Percentiles rank a stretch among this genome's conserved stretches.
Conservation (phyloP, 2,329 filamentous ascomycete species). For the Dissoconium aciculare region DNA sequence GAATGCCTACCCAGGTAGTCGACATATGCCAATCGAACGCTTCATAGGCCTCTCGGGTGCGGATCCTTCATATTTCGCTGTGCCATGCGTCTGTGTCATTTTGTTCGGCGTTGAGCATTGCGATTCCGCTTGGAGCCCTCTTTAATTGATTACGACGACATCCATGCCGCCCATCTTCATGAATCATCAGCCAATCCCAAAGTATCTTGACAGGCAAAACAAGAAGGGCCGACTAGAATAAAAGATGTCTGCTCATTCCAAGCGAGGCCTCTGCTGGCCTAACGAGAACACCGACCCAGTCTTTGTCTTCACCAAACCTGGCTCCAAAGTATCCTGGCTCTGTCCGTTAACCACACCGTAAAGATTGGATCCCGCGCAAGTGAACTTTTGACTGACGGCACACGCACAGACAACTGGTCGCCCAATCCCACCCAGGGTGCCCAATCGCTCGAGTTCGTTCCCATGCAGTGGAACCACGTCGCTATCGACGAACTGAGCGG, state of each 20-base stretch:
- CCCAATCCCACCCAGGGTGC: constrained; percentile 15
- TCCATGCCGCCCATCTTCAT: too few relatives aligned
- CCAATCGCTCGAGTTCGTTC: constrained; percentile 17
- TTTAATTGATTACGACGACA: too few relatives aligned
- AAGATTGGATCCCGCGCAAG: not conserved
- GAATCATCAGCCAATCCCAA: too few relatives aligned
- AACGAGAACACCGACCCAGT: constrained; percentile 19
- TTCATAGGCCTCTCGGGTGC: too few relatives aligned
- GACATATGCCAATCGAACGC: too few relatives aligned
- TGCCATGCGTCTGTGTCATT: too few relatives aligned
- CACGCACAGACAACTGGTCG: constrained; percentile 20
- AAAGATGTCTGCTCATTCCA: constrained; percentile 10
- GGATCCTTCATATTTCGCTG: too few relatives aligned
- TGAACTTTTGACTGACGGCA: not conserved
- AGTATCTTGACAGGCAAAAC: too few relatives aligned
- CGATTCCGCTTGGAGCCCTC: too few relatives aligned
- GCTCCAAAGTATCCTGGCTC: constrained; percentile 21
- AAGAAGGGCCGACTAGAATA: too few relatives aligned
- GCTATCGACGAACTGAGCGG: constrained; percentile 14
- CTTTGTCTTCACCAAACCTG: constrained; percentile 20
- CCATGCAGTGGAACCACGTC: constrained; percentile 23
- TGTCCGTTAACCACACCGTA: constrained; percentile 7
- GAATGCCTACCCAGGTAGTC: too few relatives aligned
- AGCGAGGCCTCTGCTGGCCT: constrained; percentile 23
- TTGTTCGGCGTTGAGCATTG: too few relatives aligned